Base-by-base conservation (phyloP, 1,284 basidiomycete genomes). In the Irpex sp. region DNA sequence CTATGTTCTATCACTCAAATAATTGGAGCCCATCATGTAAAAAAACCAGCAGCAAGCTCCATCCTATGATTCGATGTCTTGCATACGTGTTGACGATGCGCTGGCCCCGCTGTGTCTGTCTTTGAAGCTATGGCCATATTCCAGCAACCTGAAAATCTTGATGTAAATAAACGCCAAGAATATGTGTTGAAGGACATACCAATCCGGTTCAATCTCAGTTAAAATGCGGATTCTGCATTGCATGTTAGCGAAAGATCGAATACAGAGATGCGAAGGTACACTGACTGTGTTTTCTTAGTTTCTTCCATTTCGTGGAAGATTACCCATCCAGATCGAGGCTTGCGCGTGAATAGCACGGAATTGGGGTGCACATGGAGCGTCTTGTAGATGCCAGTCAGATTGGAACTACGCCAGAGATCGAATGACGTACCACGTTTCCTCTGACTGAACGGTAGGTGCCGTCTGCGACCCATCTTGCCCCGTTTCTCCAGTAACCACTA, bases 261-360 rank as follows among this genome's bases (percentile, higher is more conserved):
- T 3, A 26, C 26, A 26, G 19, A 34, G 51, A 15, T 48, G 15
- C 17, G 44, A 61, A 48, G 13, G 7, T 15, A 36, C 26, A 74
- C 89, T 69, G 70, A 92, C 91, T 92, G 89, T 34, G 85, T 89
- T 76, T 97, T 98, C 67, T 93, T 96, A 0, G 97, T 98, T 75
- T 98, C 95, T 69, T 97, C 87, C 76, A 98, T 91, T 74, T 99
- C 96, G 73, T 97, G 94, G 72, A 91, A 99, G 21, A 99, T 82
- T 5, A 98, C 93, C 93, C 94, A 99, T 8, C 93, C 93, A 0
- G 91, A 91, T 15, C 87, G 82, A 1, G 97, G 92, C 69, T 92
- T 94, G 47, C 97, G 82, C 2, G 95, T 97, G 73, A 99, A 99
- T 63, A 98, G 79, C 8, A 98, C 94, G 1, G 96, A 98, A 9